Evolutionary conservation across 1,139 yeast species (phyloP).

Genomic region (Candida sanyaensis): DNA sequence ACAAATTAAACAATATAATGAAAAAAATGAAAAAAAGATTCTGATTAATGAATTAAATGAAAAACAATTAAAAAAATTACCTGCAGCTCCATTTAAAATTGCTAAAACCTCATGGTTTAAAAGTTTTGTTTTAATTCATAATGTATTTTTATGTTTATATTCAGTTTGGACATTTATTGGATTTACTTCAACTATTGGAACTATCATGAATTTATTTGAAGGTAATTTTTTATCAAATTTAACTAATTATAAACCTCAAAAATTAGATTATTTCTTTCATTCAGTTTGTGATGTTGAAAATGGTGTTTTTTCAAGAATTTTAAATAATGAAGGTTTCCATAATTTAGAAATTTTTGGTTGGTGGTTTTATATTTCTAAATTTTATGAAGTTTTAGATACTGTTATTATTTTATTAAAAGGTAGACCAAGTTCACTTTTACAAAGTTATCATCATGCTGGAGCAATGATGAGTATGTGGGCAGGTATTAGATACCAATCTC

Average conservation of each 20-base stretch:
- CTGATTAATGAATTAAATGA: slow-evolving; percentile 5
- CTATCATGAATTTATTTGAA: slow-evolving; percentile 32
- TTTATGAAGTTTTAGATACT: slow-evolving; percentile 74
- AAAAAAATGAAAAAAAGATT: slow-evolving; percentile 11
- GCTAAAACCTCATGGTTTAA: slow-evolving; percentile 52
- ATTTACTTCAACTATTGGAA: slow-evolving; percentile 55
- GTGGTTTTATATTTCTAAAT: slow-evolving; percentile 71
- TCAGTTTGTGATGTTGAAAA: slow-evolving; percentile 61
- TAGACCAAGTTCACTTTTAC: slow-evolving; percentile 65
- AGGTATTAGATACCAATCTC: slow-evolving; percentile 69
- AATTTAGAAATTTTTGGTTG: slow-evolving; percentile 65
- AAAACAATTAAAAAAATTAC: slow-evolving; percentile 28
- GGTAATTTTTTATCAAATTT: slow-evolving; percentile 13
- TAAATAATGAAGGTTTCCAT: slow-evolving; percentile 24
- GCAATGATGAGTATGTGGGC: slow-evolving; percentile 88
- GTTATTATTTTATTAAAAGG: slow-evolving; percentile 69
- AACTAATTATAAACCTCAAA: slow-evolving; percentile 10
- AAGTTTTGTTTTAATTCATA: slow-evolving; percentile 61
- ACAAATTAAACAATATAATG: slow-evolving; percentile 29
- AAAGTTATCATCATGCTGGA: slow-evolving; percentile 79
- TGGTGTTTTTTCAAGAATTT: slow-evolving; percentile 51
- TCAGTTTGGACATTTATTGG: slow-evolving; percentile 75
- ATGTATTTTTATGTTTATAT: slow-evolving; percentile 61
- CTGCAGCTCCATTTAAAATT: slow-evolving; percentile 57
- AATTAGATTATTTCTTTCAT: slow-evolving; percentile 46